Percentiles rank a stretch among this genome's conserved stretches.
Evolutionary conservation across 352 stramenopile genomes (phyloP).

Genomic region (Ophiocytium majus): DNA sequence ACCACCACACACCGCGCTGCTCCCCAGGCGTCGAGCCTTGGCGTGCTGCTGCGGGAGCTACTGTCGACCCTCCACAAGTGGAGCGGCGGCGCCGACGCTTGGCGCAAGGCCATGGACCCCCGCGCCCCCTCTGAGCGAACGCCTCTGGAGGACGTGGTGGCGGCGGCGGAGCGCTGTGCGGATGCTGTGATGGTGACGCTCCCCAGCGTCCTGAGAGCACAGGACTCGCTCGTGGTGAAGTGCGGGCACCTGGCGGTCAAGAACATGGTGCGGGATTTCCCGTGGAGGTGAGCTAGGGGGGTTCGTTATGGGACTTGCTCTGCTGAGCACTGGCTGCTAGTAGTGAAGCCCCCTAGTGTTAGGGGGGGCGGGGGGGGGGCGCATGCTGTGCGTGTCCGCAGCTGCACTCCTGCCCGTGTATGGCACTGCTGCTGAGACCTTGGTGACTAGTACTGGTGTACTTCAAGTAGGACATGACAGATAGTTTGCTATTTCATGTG

Average conservation of each 20-base stretch:
- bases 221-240: conserved; percentile 2
- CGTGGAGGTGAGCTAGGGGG: not conserved
- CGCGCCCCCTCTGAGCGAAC: too few species aligned
- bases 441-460: not conserved
- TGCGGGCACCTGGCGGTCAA: not conserved
- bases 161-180: not conserved
- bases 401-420: not conserved
- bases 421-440: not conserved
- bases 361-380: not conserved
- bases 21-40: conserved; percentile 10
- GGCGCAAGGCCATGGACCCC: not conserved
- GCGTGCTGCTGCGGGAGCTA: not conserved
- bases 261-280: not conserved
- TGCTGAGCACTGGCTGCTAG: not conserved
- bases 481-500: too few species aligned
- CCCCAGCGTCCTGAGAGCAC: not conserved
- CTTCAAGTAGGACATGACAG: not conserved
- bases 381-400: too few species aligned
- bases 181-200: not conserved
- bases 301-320: not conserved
- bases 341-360: not conserved
- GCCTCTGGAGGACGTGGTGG: not conserved
- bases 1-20: not conserved
- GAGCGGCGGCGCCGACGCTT: not conserved
- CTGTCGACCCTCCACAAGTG: not conserved